These are phyloP conservation scores for Ascochyta viciae-villosae DNA, from an alignment of 2,329 filamentous ascomycete genomes.

Conservation along the genomic window DNA sequence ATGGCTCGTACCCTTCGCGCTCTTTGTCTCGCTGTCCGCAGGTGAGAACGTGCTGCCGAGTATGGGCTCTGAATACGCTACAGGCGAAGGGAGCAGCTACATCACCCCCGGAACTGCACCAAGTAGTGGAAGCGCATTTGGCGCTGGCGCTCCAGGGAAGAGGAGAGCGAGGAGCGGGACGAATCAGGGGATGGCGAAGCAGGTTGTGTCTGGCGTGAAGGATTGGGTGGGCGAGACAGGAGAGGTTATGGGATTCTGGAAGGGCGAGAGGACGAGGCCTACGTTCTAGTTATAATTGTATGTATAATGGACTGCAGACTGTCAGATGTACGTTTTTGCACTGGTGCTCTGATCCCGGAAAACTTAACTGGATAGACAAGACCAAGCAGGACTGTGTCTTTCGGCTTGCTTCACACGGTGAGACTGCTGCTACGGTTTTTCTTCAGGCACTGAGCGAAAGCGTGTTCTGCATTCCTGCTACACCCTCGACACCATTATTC, in stretches of 20 bases:
- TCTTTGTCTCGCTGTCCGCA: slow-evolving; percentile 93
- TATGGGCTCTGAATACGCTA: slow-evolving; percentile 80
- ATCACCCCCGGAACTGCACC: slow-evolving; percentile 50
- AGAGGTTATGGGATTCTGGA: slow-evolving; percentile 68
- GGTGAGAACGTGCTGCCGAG: slow-evolving; percentile 94
- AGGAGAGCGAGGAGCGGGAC: slow-evolving; percentile 59
- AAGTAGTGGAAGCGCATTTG: slow-evolving; percentile 14
- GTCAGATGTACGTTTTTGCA: too few relatives aligned
- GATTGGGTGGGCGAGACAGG: slow-evolving; percentile 71
- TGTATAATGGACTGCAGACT: slow-evolving; percentile 13
- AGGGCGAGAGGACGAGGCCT: slow-evolving; percentile 62
- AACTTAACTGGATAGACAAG: too few relatives aligned
- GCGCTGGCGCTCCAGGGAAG: slow-evolving; percentile 41
- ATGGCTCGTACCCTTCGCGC: slow-evolving; percentile 92
- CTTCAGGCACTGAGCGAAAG: too few relatives aligned
- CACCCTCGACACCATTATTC: too few relatives aligned
- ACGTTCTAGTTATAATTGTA: slow-evolving; percentile 37
- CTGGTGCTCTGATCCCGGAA: too few relatives aligned
- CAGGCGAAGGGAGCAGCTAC: slow-evolving; percentile 62
- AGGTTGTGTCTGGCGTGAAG: slow-evolving; percentile 65
- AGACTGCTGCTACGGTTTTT: too few relatives aligned
- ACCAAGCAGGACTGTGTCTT: too few relatives aligned
- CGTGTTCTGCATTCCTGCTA: too few relatives aligned
- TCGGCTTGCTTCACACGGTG: too few relatives aligned
- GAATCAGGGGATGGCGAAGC: slow-evolving; percentile 63